Base-by-base conservation (phyloP, 2,329 filamentous ascomycete genomes). In the Knufia fluminis region DNA sequence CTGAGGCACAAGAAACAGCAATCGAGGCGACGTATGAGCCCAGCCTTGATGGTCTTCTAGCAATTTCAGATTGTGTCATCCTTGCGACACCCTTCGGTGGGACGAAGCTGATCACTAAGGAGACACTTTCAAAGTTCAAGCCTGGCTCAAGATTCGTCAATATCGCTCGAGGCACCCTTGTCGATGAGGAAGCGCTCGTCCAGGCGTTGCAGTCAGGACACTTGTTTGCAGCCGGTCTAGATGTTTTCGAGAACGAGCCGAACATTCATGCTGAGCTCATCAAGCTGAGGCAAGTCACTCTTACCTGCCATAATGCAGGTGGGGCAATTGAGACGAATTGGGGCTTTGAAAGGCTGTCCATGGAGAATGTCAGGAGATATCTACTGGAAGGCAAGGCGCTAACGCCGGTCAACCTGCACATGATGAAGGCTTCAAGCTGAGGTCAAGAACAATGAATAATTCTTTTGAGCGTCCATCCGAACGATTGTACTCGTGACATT, bases 221-320 rank as follows among this genome's bases (percentile, higher is more conserved):
- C 4, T 35, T 79, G 1, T 61, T 61, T 0, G 68, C 70, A 1
- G 76, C 72, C 0, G 76, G 72, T 0, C 56, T 79, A 10, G 77
- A 79, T 57, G 77, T 79, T 10, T 73, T 78, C 60, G 71, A 71
- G 4, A 58, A 73, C 40, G 77, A 80, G 59, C 77, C 77, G 0
- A 55, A 68, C 48, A 71, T 80, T 16, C 69, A 74, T 58, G 60
- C 61, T 12, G 62, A 65, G 45, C 57, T 76, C 50, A 67, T 67
- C 48, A 49, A 53, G 40, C 67, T 69, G 54, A 61, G 62, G 1
- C 71, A 71, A 57, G 72, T 75, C 1, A 68, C 71, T 60, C 61
- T 73, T 33, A 58, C 72, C 54, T 66, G 67, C 20, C 73, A 75
- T 61, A 72, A 72, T 50, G 73, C 71, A 1, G 73, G 73, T 1